Evolutionary conservation across 2,329 filamentous ascomycete genomes (phyloP).

Genomic region (Diaporthe australafricana): DNA sequence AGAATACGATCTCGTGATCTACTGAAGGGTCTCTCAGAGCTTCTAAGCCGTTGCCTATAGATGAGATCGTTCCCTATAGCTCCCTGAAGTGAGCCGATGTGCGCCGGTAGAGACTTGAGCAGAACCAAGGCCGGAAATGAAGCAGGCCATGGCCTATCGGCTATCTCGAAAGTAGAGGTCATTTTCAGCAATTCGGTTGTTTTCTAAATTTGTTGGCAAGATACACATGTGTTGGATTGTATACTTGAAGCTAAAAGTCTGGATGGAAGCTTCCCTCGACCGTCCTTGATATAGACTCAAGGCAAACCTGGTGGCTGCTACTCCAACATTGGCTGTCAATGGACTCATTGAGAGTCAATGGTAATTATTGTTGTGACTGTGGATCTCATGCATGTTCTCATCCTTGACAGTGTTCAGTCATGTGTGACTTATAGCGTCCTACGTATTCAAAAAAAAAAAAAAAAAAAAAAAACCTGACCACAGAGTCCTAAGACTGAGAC

Average conservation of each 20-base stretch:
- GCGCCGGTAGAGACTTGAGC: not conserved
- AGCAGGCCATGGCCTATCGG: not conserved
- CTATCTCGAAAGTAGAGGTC: not conserved
- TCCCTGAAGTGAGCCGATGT: not conserved
- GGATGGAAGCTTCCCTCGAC: not conserved
- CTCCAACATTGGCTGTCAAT: not conserved
- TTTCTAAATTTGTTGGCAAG: not conserved
- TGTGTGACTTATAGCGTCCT: not conserved
- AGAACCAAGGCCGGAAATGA: not conserved
- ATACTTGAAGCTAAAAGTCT: not conserved
- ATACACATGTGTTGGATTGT: not conserved
- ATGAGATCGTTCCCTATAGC: not conserved
- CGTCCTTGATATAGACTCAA: not conserved
- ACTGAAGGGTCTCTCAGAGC: not conserved
- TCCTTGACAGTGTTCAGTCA: too few species aligned
- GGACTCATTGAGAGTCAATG: not conserved
- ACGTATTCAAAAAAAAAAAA: too few species aligned
- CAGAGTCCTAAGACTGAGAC: too few species aligned
- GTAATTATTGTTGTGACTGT: not conserved
- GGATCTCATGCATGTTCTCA: not conserved
- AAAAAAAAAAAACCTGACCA: too few species aligned
- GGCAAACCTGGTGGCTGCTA: not conserved
- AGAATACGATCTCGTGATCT: not conserved
- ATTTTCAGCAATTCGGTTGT: not conserved
- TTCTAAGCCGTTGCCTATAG: not conserved